Percentiles rank a stretch among this genome's conserved stretches.
phyloP scores from a whole-genome alignment of 495 filamentous ascomycete species.

The Glonium stellatum region DNA sequence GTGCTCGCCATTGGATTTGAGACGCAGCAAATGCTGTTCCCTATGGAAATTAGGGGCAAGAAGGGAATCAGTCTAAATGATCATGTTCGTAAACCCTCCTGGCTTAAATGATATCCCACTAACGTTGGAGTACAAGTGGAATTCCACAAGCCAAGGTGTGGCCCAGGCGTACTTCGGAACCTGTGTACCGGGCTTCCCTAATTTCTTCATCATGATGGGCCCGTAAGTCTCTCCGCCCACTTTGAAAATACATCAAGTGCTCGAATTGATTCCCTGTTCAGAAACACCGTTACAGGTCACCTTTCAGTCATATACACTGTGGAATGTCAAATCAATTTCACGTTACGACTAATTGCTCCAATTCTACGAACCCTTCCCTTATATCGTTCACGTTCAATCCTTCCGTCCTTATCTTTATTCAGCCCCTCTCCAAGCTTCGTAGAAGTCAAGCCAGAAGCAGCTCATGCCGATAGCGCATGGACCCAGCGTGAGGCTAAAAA shows the following conservation, averaged over 20 bases:
- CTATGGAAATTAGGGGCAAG: conserved; percentile 29
- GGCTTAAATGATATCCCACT: not conserved
- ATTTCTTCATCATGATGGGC: conserved; percentile 35
- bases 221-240: conserved; percentile 10
- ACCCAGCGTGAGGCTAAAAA: conserved; percentile 21
- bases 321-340: conserved; percentile 35
- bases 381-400: conserved; percentile 10
- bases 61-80: conserved; percentile 27
- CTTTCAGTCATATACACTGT: conserved; percentile 34
- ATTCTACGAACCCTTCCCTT: conserved; percentile 23
- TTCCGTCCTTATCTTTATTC: not conserved
- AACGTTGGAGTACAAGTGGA: conserved; percentile 18
- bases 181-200: conserved; percentile 30
- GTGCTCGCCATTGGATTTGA: conserved; percentile 32
- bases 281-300: conserved; percentile 32
- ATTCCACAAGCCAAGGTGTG: conserved; percentile 22
- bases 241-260: not conserved
- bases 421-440: conserved; percentile 16
- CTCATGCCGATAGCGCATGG: conserved; percentile 19
- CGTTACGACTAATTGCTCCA: conserved; percentile 28
- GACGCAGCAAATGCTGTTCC: conserved; percentile 31
- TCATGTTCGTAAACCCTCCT: conserved; percentile 11
- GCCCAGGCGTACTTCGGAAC: conserved; percentile 33
- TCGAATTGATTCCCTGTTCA: not conserved
- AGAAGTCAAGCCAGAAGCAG: conserved; percentile 23